Conservation (phyloP, 73 alveolate genomes). For the Chromera velia region DNA sequence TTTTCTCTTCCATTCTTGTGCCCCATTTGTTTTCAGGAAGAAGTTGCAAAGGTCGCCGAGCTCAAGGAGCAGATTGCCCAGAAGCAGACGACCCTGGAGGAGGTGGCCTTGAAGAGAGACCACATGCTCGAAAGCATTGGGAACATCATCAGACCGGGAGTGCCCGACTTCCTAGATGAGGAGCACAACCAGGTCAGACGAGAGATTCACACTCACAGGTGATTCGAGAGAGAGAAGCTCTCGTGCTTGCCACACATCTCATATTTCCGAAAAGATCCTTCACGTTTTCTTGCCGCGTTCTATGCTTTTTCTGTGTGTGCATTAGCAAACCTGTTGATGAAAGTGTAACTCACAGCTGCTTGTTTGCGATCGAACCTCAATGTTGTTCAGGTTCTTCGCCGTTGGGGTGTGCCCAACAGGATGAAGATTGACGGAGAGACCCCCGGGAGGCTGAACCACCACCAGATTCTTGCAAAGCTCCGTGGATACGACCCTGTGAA, state of each 20-base stretch:
- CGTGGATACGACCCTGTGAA: conserved; percentile 70
- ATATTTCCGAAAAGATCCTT: too few relatives aligned
- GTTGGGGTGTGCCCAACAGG: not conserved
- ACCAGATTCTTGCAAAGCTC: not conserved
- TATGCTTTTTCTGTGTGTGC: too few relatives aligned
- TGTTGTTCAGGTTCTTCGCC: not conserved
- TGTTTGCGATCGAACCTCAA: too few relatives aligned
- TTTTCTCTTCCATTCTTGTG: too few relatives aligned
- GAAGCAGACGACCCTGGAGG: not conserved
- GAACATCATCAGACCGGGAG: not conserved
- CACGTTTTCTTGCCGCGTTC: too few relatives aligned
- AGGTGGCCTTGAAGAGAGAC: not conserved
- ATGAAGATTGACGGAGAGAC: not conserved
- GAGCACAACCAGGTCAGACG: not conserved
- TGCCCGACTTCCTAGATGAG: not conserved
- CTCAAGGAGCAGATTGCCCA: not conserved
- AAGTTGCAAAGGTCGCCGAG: not conserved
- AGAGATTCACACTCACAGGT: too few relatives aligned
- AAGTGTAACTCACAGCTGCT: too few relatives aligned
- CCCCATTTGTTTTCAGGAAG: not conserved
- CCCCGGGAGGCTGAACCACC: not conserved
- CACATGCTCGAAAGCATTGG: not conserved
- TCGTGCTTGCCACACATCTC: too few relatives aligned
- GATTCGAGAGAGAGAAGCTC: too few relatives aligned
- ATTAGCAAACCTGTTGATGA: too few relatives aligned